phyloP scores from a whole-genome alignment of 2,329 filamentous ascomycete species.

The Hymenoscyphus repandus region DNA sequence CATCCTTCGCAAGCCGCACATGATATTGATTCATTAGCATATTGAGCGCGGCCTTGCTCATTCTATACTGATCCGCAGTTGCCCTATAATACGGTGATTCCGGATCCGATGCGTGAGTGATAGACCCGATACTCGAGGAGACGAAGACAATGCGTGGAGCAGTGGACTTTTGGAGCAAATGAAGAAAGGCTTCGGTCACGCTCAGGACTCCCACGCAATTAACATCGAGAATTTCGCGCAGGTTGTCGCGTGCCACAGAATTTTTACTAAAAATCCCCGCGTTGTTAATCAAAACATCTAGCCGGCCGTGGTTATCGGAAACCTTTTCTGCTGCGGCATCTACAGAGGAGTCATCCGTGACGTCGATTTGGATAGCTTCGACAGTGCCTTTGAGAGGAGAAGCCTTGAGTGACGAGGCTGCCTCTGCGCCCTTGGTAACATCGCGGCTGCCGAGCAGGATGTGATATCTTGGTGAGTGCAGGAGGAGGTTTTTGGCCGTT shows the following conservation, averaged over 20 bases:
- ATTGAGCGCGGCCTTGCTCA: conserved; percentile 19
- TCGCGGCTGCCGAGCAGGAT: conserved; percentile 14
- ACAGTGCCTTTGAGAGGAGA: conserved; percentile 12
- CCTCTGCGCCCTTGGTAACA: conserved; percentile 5
- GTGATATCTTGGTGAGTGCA: conserved; percentile 12
- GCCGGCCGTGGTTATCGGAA: conserved; percentile 19
- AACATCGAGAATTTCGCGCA: conserved; percentile 8
- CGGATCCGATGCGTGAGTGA: conserved; percentile 12
- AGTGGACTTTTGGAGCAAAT: conserved; percentile 12
- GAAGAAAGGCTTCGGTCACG: conserved; percentile 17
- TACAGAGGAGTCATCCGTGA: conserved; percentile 12
- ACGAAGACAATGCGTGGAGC: conserved; percentile 20
- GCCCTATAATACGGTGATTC: background rate
- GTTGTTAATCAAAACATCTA: conserved; percentile 27
- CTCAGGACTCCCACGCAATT: conserved; percentile 16
- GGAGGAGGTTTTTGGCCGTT: conserved; percentile 27
- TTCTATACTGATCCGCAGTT: conserved; percentile 9
- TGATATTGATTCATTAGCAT: conserved; percentile 18
- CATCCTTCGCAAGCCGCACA: conserved; percentile 8
- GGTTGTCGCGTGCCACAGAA: background rate
- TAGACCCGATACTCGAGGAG: conserved; percentile 16
- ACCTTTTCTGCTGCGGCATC: conserved; percentile 16
- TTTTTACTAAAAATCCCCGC: conserved; percentile 15
- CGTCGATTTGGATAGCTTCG: conserved; percentile 16
- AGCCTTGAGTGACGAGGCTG: conserved; percentile 6